Percentiles rank a stretch among this genome's conserved stretches.
These are phyloP conservation scores for Carallia brachiata DNA, from an alignment of 345 rosid species.

Conservation along the genomic window DNA sequence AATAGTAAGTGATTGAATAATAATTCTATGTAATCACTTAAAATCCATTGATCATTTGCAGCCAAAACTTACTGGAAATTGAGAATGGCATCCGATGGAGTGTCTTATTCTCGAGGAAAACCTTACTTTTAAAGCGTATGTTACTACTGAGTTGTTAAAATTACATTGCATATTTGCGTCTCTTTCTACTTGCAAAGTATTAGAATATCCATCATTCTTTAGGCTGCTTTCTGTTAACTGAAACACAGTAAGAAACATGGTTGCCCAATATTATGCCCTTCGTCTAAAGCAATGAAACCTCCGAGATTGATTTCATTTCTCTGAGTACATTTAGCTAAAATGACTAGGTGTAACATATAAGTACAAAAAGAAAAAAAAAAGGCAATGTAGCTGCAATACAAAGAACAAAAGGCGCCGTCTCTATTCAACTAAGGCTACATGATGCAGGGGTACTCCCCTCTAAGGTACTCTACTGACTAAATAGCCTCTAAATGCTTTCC, in stretches of 20 bases:
- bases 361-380: neutral
- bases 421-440: constrained; percentile 9
- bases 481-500: constrained; percentile 22
- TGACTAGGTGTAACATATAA: neutral
- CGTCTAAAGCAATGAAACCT: neutral
- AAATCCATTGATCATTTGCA: neutral
- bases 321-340: neutral
- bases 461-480: constrained; percentile 26
- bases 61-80: neutral
- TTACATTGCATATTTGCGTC: neutral
- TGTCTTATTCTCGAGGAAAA: neutral
- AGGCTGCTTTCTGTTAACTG: neutral
- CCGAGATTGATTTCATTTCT: neutral
- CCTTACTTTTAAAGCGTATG: neutral
- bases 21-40: neutral
- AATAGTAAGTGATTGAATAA: neutral
- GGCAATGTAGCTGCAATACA: neutral
- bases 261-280: neutral
- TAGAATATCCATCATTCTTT: neutral
- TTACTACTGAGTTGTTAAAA: too few relatives aligned
- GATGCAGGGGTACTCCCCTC: neutral
- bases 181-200: neutral
- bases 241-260: neutral
- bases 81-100: neutral
- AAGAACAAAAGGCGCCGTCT: neutral